Conservation (phyloP, 2,329 filamentous ascomycete genomes). For the Xylaria sp. region DNA sequence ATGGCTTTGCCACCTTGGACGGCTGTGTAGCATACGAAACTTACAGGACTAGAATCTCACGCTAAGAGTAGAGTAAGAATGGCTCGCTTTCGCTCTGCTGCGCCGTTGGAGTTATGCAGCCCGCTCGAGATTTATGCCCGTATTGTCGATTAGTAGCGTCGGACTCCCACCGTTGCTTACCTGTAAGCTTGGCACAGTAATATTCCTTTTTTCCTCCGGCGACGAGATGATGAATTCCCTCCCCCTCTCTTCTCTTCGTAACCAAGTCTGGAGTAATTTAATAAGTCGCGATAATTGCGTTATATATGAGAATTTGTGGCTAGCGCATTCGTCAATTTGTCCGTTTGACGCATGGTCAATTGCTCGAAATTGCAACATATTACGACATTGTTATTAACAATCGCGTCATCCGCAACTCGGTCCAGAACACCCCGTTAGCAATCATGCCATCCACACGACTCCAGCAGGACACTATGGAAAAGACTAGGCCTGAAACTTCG, state of each 20-base stretch:
- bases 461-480: not conserved
- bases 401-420: slow-evolving; percentile 10
- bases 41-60: no score
- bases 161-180: not conserved
- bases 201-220: not conserved
- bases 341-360: not conserved
- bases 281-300: not conserved
- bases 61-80: no score
- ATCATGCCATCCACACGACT: slow-evolving; percentile 8
- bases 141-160: not conserved
- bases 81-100: no score
- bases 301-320: not conserved
- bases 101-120: not conserved
- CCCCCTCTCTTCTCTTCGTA: not conserved
- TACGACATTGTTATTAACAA: slow-evolving; percentile 10
- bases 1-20: no score
- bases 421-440: not conserved
- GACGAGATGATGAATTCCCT: not conserved
- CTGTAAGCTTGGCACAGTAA: not conserved
- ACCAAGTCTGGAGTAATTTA: not conserved
- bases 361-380: not conserved
- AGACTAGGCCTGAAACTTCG: not conserved
- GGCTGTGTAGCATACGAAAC: no score
- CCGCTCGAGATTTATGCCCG: not conserved
- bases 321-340: not conserved